A percentile compares a stretch with the other conserved stretches of the same genome.
Conservation (phyloP, 148 eudicot species). For the Agrostemma githago region DNA sequence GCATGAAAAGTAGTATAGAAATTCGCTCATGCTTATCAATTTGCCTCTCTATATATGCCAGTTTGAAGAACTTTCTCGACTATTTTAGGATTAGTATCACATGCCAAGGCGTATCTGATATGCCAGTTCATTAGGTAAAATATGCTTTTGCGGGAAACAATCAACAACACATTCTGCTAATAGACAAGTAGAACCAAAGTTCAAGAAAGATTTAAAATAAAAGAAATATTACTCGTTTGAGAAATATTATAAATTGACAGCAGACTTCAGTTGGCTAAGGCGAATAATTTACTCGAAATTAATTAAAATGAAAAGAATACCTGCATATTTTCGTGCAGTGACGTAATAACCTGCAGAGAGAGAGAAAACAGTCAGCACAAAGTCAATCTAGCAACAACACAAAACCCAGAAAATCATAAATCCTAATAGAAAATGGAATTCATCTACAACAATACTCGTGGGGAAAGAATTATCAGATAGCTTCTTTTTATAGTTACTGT, state of each 20-base stretch:
- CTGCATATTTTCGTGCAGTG: constrained; percentile 61
- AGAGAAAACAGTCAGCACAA: constrained; percentile 5
- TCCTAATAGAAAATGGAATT: neutral
- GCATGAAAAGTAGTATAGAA: neutral
- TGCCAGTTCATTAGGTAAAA: no score
- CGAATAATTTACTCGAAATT: constrained; percentile 5
- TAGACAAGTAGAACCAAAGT: no score
- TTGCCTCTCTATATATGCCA: no score
- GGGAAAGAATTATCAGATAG: neutral
- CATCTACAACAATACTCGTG: neutral
- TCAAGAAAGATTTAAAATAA: no score
- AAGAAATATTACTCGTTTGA: neutral
- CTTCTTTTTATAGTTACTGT: neutral
- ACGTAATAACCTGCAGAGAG: constrained; percentile 44
- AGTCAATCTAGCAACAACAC: neutral
- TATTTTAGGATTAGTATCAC: no score
- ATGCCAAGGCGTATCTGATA: no score
- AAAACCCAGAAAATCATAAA: neutral
- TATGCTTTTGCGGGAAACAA: no score
- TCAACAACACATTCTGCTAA: no score
- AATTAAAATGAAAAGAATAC: constrained; percentile 28
- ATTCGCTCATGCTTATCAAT: neutral
- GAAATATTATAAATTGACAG: neutral
- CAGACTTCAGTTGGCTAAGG: neutral
- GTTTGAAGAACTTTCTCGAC: no score